Evolutionary conservation across 768 basidiomycete species (phyloP).

Genomic region (Fibroporia radiculosa): DNA sequence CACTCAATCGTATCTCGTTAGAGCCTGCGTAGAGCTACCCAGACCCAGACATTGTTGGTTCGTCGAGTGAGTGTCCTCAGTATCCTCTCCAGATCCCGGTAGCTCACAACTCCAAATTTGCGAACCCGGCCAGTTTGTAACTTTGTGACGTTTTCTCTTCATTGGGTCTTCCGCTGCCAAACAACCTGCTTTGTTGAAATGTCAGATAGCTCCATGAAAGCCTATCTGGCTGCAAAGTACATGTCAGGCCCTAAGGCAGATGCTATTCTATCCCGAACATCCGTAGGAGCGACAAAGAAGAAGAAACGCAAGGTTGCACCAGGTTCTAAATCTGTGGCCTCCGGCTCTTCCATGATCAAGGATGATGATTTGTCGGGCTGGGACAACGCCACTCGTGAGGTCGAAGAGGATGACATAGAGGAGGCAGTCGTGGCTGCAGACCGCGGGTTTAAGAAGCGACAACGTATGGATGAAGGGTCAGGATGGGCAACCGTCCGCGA

Average conservation of each 20-base stretch:
- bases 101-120: too few relatives aligned
- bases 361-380: slow-evolving; percentile 67
- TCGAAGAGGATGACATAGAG: slow-evolving; percentile 47
- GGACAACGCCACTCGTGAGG: slow-evolving; percentile 45
- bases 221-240: slow-evolving; percentile 86
- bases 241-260: slow-evolving; percentile 97
- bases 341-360: slow-evolving; percentile 18
- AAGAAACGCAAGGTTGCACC: slow-evolving; percentile 61
- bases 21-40: too few relatives aligned
- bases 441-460: slow-evolving; percentile 74
- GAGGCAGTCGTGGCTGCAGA: slow-evolving; percentile 70
- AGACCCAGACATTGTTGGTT: too few relatives aligned
- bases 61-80: too few relatives aligned
- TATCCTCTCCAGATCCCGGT: too few relatives aligned
- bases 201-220: slow-evolving; percentile 38
- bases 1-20: too few relatives aligned
- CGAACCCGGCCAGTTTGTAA: too few relatives aligned
- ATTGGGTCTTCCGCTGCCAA: too few relatives aligned
- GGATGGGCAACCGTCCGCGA: slow-evolving; percentile 67
- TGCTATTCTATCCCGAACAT: slow-evolving; percentile 72
- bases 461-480: slow-evolving; percentile 36
- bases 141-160: too few relatives aligned
- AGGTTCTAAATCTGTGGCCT: slow-evolving; percentile 25
- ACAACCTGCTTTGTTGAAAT: background rate
- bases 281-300: slow-evolving; percentile 50